Evolutionary conservation across 2,329 filamentous ascomycete genomes (phyloP).

Genomic region (Meredithiella fracta): DNA sequence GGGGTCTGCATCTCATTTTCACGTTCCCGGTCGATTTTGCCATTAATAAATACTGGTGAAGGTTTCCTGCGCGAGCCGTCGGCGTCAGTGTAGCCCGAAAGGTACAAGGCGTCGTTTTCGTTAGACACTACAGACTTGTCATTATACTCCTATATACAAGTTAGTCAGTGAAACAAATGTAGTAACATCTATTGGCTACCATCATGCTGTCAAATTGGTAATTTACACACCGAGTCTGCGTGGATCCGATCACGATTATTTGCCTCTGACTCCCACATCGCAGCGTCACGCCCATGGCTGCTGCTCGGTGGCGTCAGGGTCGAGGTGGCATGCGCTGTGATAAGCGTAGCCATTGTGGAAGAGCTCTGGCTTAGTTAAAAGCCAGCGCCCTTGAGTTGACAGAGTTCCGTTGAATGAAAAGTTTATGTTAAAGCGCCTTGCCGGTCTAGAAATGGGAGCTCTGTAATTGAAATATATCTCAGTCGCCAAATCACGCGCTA

Average conservation of each 20-base stretch:
- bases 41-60: constrained; percentile 4
- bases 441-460: no score
- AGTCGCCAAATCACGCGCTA: no score
- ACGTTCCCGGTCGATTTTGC: constrained; percentile 1
- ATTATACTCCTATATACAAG: background rate
- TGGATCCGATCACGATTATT: background rate
- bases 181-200: background rate
- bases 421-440: no score
- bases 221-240: background rate
- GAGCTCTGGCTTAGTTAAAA: constrained; percentile 3
- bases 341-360: constrained; percentile 9
- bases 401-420: background rate
- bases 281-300: constrained; percentile 8
- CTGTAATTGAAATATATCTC: no score
- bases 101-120: background rate
- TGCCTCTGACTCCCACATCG: constrained; percentile 11
- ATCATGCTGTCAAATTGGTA: background rate
- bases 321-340: constrained; percentile 8
- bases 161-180: background rate
- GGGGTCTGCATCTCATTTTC: constrained; percentile 9
- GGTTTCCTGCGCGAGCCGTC: constrained; percentile 6
- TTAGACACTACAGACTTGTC: background rate
- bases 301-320: constrained; percentile 11
- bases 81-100: background rate
- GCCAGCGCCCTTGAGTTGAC: background rate